phyloP scores from a whole-genome alignment of 176 grass and related monocot species.

The Paspalum vaginatum region DNA sequence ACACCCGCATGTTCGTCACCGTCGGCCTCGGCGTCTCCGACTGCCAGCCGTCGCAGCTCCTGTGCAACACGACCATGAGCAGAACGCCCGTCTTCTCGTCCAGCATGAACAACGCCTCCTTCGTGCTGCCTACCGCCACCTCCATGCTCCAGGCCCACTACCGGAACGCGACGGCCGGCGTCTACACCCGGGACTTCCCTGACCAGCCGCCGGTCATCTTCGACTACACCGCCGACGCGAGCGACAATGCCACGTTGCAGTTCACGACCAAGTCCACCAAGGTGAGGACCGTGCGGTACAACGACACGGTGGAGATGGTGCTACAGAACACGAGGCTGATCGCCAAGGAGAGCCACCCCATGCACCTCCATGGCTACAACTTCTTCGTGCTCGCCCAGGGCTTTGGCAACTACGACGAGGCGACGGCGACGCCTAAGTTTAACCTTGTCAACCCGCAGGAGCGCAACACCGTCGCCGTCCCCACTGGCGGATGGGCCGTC shows the following conservation, averaged over 20 bases:
- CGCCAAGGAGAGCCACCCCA: constrained; percentile 64
- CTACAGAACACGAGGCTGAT: constrained; percentile 70
- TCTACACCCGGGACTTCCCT: constrained; percentile 73
- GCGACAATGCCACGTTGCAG: constrained; percentile 18
- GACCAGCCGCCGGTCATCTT: constrained; percentile 51
- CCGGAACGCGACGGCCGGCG: background rate
- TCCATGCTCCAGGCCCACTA: constrained; percentile 64
- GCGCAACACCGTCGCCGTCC: constrained; percentile 68
- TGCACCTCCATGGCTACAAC: constrained; percentile 74
- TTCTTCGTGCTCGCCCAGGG: constrained; percentile 77
- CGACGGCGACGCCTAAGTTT: background rate
- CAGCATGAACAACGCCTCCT: constrained; percentile 88
- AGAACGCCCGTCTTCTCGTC: constrained; percentile 28
- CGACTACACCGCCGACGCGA: constrained; percentile 48
- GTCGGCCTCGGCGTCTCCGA: constrained; percentile 48
- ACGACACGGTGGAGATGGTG: constrained; percentile 72
- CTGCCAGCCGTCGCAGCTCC: constrained; percentile 45
- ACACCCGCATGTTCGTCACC: constrained; percentile 62
- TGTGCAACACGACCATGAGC: constrained; percentile 23
- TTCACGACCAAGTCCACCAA: constrained; percentile 54
- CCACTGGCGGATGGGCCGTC: constrained; percentile 57
- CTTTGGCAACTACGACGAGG: constrained; percentile 60
- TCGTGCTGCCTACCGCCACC: constrained; percentile 33
- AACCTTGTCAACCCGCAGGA: constrained; percentile 57
- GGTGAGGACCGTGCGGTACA: constrained; percentile 55